A percentile compares a stretch with the other conserved stretches of the same genome.
Evolutionary conservation across 176 grass and related monocot species (phyloP).

Genomic region (maize (Zea mays)): Zm-B73-REFERENCE-NAM-5.0 NC_050097.1:68126001-68126500

Average conservation of each 20-base stretch:
- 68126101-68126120: neutral
- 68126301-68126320: neutral
- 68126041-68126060: conserved; percentile 54
- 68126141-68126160: conserved; percentile 6
- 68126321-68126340: neutral
- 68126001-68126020: conserved; percentile 56
- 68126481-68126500: neutral
- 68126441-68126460: too few relatives aligned
- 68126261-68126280: neutral
- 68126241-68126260: neutral
- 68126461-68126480: too few relatives aligned
- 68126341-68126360: too few relatives aligned
- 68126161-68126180: conserved; percentile 38
- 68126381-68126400: too few relatives aligned
- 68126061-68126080: conserved; percentile 24
- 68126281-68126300: conserved; percentile 7
- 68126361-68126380: too few relatives aligned
- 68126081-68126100: neutral
- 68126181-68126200: conserved; percentile 55
- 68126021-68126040: conserved; percentile 45
- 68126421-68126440: too few relatives aligned
- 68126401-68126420: too few relatives aligned
- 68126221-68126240: conserved; percentile 15
- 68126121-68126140: conserved; percentile 31
- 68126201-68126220: conserved; percentile 31